Evolutionary conservation across 208 protist species (phyloP), one percentile per base, ranked within the genome.

Genomic region (Crithidia bombi): DNA sequence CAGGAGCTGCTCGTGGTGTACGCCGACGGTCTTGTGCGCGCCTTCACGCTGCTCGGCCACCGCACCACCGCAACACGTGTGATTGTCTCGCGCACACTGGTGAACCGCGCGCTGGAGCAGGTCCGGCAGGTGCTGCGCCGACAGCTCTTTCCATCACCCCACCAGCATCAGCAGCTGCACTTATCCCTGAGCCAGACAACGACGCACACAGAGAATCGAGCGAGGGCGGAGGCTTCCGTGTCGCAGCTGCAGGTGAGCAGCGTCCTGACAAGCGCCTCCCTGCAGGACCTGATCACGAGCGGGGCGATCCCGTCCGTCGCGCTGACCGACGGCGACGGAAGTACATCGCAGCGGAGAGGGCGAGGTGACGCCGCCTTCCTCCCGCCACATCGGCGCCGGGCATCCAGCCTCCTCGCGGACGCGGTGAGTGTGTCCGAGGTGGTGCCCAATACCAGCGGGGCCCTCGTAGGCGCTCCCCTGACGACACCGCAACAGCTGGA

Each of bases 1-100:
- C 81, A 94, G 58, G 88, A 94, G 73, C 52, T 94, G 35, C 46
- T 89, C 47, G 88, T 87, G 28, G 63, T 79, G 46, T 94, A 94
- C 73, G 81, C 83, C 35, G 88, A 94, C 55, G 88, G 88, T 46
- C 43, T 94, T 58, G 67, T 89, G 65, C 80, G 88, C 32, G 85
- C 80, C 73, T 94, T 89, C 51, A 78, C 83, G 12, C 58, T 90
- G 59, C 44, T 88, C 9, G 82, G 88, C 55, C 78, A 78, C 46
- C 78, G 74, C 66, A 72, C 78, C 44, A 78, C 80, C 21, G 80
- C 88, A 7, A 75, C 88, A 3, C 82, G 85, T 32, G 41, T 90
- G 54, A 78, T 91, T 46, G 86, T 94, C 71, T 85, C 88, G 3
- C 81, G 85, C 33, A 91, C 84, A 64, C 62, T 94, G 41, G 82